A percentile compares a stretch with the other conserved stretches of the same genome.
Evolutionary conservation across 2,329 filamentous ascomycete species (phyloP).

Genomic region (Xylaria digitata): DNA sequence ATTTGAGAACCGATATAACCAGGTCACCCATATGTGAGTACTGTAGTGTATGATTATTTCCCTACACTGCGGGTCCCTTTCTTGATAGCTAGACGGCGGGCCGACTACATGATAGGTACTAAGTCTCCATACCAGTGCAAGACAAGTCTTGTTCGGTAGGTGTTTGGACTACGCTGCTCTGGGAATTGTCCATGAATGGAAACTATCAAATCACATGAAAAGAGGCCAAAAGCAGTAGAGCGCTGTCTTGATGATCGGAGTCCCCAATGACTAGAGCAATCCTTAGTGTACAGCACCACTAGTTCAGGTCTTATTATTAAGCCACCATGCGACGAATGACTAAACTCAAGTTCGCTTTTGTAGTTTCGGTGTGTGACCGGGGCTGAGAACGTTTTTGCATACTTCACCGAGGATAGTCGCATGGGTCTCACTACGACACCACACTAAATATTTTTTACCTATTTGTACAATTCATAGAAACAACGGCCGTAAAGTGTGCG

Average conservation of each 20-base stretch:
- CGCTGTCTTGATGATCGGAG: slow-evolving; percentile 12
- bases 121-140: neutral
- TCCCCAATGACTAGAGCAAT: slow-evolving; percentile 20
- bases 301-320: slow-evolving; percentile 26
- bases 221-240: neutral
- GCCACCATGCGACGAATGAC: slow-evolving; percentile 13
- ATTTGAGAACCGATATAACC: slow-evolving; percentile 12
- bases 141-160: neutral
- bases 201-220: slow-evolving; percentile 9
- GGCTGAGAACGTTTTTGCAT: slow-evolving; percentile 11
- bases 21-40: neutral
- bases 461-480: neutral
- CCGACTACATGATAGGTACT: neutral
- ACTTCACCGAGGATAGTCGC: slow-evolving; percentile 17
- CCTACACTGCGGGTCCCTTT: slow-evolving; percentile 6
- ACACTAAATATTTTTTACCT: neutral
- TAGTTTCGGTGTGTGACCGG: slow-evolving; percentile 4
- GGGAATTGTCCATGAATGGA: slow-evolving; percentile 1
- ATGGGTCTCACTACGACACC: neutral
- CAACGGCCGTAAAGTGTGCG: neutral
- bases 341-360: slow-evolving; percentile 2
- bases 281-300: neutral
- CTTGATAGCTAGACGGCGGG: slow-evolving; percentile 1
- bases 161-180: neutral
- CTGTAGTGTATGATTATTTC: slow-evolving; percentile 4